Conservation (phyloP, 768 basidiomycete species). For the Boletus fagicola region DNA sequence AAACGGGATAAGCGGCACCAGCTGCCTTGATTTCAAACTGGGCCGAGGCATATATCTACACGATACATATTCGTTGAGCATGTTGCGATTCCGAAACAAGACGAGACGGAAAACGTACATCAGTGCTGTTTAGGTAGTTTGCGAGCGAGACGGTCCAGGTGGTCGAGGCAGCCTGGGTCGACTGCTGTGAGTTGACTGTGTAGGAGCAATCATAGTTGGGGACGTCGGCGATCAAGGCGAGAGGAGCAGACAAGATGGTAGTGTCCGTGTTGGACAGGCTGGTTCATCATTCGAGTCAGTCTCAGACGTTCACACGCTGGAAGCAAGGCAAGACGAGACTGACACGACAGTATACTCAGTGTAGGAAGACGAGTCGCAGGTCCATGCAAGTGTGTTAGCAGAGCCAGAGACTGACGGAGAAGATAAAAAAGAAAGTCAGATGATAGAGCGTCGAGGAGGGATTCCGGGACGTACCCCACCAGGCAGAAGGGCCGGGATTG, state of each 20-base stretch:
- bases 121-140: conserved; percentile 46
- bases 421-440: not conserved
- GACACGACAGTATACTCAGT: conserved; percentile 49
- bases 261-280: conserved; percentile 48
- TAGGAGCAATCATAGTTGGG: conserved; percentile 61
- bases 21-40: conserved; percentile 59
- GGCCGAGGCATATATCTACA: conserved; percentile 57
- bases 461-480: conserved; percentile 56
- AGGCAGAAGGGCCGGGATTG: conserved; percentile 43
- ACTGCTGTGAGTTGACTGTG: conserved; percentile 46
- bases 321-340: not conserved
- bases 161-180: conserved; percentile 38
- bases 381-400: conserved; percentile 59
- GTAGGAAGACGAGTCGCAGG: conserved; percentile 43
- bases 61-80: not conserved
- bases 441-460: not conserved
- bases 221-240: conserved; percentile 45
- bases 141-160: conserved; percentile 54
- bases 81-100: not conserved
- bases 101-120: conserved; percentile 42
- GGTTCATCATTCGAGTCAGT: conserved; percentile 8
- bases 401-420: conserved; percentile 49
- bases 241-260: conserved; percentile 38
- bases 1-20: conserved; percentile 51
- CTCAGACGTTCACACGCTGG: conserved; percentile 4